A percentile compares a stretch with the other conserved stretches of the same genome.
Evolutionary conservation across 2,329 filamentous ascomycete genomes (phyloP).

Genomic region (Hymenoscyphus scutula): DNA sequence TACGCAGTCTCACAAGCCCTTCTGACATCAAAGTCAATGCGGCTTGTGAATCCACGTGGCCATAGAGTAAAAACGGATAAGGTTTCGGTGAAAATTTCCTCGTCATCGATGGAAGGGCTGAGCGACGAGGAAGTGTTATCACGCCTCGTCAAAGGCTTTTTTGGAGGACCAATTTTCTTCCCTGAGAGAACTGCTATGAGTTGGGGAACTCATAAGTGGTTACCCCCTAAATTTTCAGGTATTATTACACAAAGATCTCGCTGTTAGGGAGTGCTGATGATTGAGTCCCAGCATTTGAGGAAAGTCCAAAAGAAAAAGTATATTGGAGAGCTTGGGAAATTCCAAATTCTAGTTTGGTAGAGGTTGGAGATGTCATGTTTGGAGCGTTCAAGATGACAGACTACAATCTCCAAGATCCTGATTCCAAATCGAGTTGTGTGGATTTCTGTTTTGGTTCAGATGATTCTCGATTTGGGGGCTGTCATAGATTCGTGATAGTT

Average conservation of each 20-base stretch:
- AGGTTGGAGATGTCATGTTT: slow-evolving; percentile 3
- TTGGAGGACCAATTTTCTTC: slow-evolving; percentile 8
- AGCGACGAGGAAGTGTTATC: slow-evolving; percentile 8
- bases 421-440: not conserved
- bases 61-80: slow-evolving; percentile 4
- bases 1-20: not conserved
- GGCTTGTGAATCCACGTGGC: slow-evolving; percentile 3
- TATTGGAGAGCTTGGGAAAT: slow-evolving; percentile 2
- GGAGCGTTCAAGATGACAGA: not conserved
- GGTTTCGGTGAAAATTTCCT: slow-evolving; percentile 2
- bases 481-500: slow-evolving; percentile 8
- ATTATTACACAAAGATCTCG: not conserved
- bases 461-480: not conserved
- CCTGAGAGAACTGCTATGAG: slow-evolving; percentile 2
- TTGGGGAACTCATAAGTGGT: not conserved
- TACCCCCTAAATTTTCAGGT: not conserved
- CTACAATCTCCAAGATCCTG: not conserved
- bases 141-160: slow-evolving; percentile 8
- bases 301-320: not conserved
- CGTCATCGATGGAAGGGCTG: not conserved
- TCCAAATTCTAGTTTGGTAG: not conserved
- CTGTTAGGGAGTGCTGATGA: not conserved
- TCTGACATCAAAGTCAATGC: slow-evolving; percentile 1
- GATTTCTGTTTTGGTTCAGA: slow-evolving; percentile 12
- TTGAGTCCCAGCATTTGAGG: not conserved